Evolutionary conservation across 2,329 filamentous ascomycete species (phyloP), one percentile per base, ranked within the genome.

Genomic region (Colletotrichum tabaci): DNA sequence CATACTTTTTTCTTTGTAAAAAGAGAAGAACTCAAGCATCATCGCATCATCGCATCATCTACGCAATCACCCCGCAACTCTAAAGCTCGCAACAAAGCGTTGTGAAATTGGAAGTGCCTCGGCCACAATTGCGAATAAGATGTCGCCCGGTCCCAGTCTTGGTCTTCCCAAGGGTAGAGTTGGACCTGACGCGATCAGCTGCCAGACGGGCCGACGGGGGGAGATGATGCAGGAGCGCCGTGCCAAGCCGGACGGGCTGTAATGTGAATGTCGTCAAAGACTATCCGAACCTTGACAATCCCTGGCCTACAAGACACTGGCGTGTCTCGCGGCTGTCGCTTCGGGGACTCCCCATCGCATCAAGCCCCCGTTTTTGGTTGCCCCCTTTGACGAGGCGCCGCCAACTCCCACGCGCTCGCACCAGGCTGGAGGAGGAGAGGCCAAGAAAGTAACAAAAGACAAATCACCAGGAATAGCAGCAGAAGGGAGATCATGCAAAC

Each of bases 301-400:
- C 30, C 30, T 35, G 30, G 30, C 30, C 30, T 9, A 9, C 30
- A 35, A 35, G 8, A 40, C 23, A 35, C 16, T 49, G 35, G 53
- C 42, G 35, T 66, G 66, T 47, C 61, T 66, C 53, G 58, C 30
- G 15, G 64, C 52, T n/a, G 35, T 50, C 44, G 61, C 26, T 40
- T 46, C 38, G 52, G 38, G 8, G 30, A 9, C 30, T 35, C 30
- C 30, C 30, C 8, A 35, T 66, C 38, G 61, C 53, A 66, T 53
- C 60, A 12, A 26, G 21, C 18, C 47, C 23, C 26, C 26, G 8
- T 35, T 35, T 9, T 30, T 30, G 8, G 16, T 10, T 7, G 6
- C 18, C 2, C 10, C 21, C 57, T 23, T 47, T 23, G 42, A 13
- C 35, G 57, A 44, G 15, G 53, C 55, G 16, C 12, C 50, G n/a